Percentiles rank a stretch among this genome's conserved stretches.
These are phyloP conservation scores for Trichomonas vaginalis DNA, from an alignment of 208 protist genomes.

Conservation along the genomic window DNA sequence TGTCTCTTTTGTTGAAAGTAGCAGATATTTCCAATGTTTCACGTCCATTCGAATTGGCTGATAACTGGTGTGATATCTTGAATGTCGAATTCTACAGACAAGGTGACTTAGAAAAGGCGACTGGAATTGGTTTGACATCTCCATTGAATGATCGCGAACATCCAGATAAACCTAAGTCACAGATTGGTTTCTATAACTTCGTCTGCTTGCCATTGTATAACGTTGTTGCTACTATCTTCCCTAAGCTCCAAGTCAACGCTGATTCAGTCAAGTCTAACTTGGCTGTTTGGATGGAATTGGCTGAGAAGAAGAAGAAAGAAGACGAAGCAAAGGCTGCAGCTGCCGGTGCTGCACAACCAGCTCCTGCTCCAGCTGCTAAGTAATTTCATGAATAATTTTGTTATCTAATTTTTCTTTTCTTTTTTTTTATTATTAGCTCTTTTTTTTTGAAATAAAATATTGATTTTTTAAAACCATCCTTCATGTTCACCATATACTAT, in stretches of 20 bases:
- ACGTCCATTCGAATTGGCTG: neutral
- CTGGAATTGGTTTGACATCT: neutral
- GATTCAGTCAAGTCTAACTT: neutral
- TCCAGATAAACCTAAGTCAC: neutral
- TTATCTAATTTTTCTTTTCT: no score
- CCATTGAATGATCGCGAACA: neutral
- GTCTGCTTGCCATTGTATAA: neutral
- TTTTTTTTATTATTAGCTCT: no score
- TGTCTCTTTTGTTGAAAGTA: neutral
- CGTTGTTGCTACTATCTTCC: neutral
- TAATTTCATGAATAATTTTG: no score
- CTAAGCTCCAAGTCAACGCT: neutral
- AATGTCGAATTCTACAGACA: neutral
- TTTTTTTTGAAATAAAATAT: no score
- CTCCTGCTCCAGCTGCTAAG: no score
- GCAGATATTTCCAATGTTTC: conserved; percentile 2
- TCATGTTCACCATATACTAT: no score
- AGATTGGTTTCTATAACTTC: conserved; percentile 5
- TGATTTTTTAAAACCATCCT: no score
- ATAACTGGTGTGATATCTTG: neutral
- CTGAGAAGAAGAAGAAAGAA: neutral
- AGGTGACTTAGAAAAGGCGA: neutral
- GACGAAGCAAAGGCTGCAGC: neutral
- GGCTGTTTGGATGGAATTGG: neutral
- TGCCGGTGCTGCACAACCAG: neutral